Percentiles rank a stretch among this genome's conserved stretches.
These are phyloP conservation scores for Penstemon davidsonii DNA, from an alignment of 257 asterid genomes.

Conservation along the genomic window DNA sequence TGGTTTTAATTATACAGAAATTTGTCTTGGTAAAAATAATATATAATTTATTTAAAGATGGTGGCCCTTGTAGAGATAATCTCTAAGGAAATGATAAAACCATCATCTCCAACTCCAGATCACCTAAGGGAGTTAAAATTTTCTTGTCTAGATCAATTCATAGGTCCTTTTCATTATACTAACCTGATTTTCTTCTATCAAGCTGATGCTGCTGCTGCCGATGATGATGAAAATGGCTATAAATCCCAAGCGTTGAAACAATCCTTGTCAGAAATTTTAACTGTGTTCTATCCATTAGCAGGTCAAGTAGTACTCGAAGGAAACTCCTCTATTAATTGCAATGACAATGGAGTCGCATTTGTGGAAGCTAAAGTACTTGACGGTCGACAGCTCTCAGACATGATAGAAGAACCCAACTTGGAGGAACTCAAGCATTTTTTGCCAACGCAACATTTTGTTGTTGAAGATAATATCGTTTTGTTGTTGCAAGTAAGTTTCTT, in stretches of 20 bases:
- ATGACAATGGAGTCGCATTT: constrained; percentile 41
- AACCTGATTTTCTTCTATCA: constrained; percentile 37
- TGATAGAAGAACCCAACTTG: neutral
- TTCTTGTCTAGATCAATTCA: constrained; percentile 43
- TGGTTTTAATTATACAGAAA: too few species aligned
- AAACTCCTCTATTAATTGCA: constrained; percentile 34
- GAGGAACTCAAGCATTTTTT: constrained; percentile 24
- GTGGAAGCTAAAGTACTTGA: constrained; percentile 24
- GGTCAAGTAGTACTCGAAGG: constrained; percentile 28
- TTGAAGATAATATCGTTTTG: neutral
- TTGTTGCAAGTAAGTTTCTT: constrained; percentile 35
- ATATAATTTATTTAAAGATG: too few species aligned
- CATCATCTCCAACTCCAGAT: constrained; percentile 45
- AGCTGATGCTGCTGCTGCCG: neutral
- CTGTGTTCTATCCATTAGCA: constrained; percentile 29
- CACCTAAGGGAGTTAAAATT: constrained; percentile 31
- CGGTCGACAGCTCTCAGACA: constrained; percentile 3
- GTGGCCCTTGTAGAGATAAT: too few species aligned
- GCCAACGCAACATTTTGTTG: neutral
- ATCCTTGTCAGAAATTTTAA: constrained; percentile 37
- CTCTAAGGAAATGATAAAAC: constrained; percentile 36
- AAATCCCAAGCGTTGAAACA: constrained; percentile 24
- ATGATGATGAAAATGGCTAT: neutral
- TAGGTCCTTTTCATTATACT: constrained; percentile 32
- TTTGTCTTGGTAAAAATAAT: too few species aligned